phyloP scores from a whole-genome alignment of 306 rosid species.

The Mimosa bimucronata region DNA sequence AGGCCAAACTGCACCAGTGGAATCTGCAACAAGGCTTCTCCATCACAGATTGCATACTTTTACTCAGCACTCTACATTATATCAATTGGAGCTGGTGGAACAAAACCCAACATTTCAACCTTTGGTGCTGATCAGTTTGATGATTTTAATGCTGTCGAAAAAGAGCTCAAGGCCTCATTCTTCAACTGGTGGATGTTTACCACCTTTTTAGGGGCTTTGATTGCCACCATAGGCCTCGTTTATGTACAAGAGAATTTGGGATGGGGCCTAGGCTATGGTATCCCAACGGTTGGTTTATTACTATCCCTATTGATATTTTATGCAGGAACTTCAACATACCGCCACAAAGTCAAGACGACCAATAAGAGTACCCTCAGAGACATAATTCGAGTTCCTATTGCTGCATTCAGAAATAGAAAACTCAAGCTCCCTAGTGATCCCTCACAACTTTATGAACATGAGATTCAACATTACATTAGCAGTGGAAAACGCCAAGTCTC shows the following conservation, averaged over 20 bases:
- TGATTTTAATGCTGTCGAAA: slow-evolving; percentile 79
- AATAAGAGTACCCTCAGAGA: slow-evolving; percentile 60
- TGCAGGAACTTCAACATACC: slow-evolving; percentile 72
- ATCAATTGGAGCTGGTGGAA: slow-evolving; percentile 89
- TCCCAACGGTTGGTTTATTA: slow-evolving; percentile 81
- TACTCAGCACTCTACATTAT: slow-evolving; percentile 80
- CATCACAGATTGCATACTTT: slow-evolving; percentile 71
- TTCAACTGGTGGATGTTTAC: slow-evolving; percentile 99
- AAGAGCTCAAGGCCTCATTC: slow-evolving; percentile 73
- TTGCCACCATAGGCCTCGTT: slow-evolving; percentile 76
- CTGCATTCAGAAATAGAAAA: slow-evolving; percentile 60
- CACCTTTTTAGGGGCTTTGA: slow-evolving; percentile 75
- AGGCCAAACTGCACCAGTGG: slow-evolving; percentile 59
- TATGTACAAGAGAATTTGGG: slow-evolving; percentile 90
- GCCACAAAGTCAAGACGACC: slow-evolving; percentile 63
- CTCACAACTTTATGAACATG: slow-evolving; percentile 62
- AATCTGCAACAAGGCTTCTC: slow-evolving; percentile 74
- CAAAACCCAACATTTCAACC: slow-evolving; percentile 93
- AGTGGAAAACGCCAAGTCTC: slow-evolving; percentile 62
- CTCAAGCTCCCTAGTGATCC: slow-evolving; percentile 65
- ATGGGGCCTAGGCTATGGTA: slow-evolving; percentile 88
- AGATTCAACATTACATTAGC: slow-evolving; percentile 46
- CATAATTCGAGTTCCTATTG: slow-evolving; percentile 53
- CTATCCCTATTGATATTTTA: slow-evolving; percentile 63
- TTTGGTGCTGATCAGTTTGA: slow-evolving; percentile 97